These are phyloP conservation scores for Orychophragmus violaceus DNA, from an alignment of 345 rosid species.

Conservation along the genomic window DNA sequence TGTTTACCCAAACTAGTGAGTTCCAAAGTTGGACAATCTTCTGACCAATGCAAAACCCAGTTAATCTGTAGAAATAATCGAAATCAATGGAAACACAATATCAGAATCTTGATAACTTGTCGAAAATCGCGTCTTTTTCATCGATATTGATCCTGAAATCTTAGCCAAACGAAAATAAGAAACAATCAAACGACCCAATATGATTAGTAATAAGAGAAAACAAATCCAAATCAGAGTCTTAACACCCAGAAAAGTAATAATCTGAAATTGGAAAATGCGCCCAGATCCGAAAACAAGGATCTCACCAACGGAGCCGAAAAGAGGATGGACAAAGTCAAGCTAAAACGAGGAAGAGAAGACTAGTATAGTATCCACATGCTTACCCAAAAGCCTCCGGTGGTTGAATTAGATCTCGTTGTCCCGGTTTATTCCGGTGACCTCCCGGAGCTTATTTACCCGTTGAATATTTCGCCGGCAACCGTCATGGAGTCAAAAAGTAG, in stretches of 20 bases:
- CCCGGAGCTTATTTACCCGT: conserved; percentile 15
- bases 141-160: background rate
- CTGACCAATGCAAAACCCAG: background rate
- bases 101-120: conserved; percentile 11
- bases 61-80: background rate
- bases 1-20: background rate
- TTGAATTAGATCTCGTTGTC: conserved; percentile 25
- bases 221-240: conserved; percentile 19
- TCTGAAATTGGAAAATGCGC: background rate
- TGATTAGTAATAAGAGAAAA: conserved; percentile 18
- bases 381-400: conserved; percentile 21
- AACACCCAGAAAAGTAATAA: background rate
- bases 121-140: conserved; percentile 15
- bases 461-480: conserved; percentile 40
- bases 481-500: conserved; percentile 27
- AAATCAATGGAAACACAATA: background rate
- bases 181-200: background rate
- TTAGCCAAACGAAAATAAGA: background rate
- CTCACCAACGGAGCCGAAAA: conserved; percentile 1
- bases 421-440: conserved; percentile 6
- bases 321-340: background rate
- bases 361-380: background rate
- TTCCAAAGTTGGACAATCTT: background rate
- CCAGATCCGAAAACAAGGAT: conserved; percentile 31
- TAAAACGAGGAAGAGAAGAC: background rate